A percentile compares a stretch with the other conserved stretches of the same genome.
Conservation (phyloP, 176 grass and related monocot species). For the Neostapfia colusana region DNA sequence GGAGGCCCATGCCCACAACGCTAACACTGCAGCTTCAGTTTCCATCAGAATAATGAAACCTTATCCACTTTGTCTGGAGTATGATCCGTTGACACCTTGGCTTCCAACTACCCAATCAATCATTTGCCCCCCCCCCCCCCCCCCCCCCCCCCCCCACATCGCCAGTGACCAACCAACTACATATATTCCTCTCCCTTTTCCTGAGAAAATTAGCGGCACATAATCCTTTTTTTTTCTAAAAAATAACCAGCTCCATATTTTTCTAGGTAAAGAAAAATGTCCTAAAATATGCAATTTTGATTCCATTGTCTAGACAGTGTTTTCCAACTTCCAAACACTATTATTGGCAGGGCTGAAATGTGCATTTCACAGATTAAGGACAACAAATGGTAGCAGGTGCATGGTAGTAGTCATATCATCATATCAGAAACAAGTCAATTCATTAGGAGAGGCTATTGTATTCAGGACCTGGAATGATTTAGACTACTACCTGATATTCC, state of each 20-base stretch:
- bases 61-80: conserved; percentile 54
- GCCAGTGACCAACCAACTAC: conserved; percentile 45
- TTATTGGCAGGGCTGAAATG: too few species aligned
- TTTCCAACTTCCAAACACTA: too few species aligned
- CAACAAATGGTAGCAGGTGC: neutral
- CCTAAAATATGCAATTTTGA: too few species aligned
- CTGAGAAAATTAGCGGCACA: neutral
- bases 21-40: conserved; percentile 25
- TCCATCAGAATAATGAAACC: conserved; percentile 21
- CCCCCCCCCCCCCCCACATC: too few species aligned
- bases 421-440: conserved; percentile 15
- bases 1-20: conserved; percentile 16
- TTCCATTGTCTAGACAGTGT: too few species aligned
- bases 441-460: neutral
- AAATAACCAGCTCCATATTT: too few species aligned
- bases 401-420: conserved; percentile 23
- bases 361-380: too few species aligned
- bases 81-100: conserved; percentile 44
- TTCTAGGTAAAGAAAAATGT: too few species aligned
- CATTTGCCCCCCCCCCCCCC: too few species aligned
- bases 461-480: conserved; percentile 19
- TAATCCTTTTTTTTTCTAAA: too few species aligned
- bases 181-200: conserved; percentile 10
- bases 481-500: conserved; percentile 26
- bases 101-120: conserved; percentile 47